Evolutionary conservation across 495 filamentous ascomycete species (phyloP).

Genomic region (Articulospora tetracladia): DNA sequence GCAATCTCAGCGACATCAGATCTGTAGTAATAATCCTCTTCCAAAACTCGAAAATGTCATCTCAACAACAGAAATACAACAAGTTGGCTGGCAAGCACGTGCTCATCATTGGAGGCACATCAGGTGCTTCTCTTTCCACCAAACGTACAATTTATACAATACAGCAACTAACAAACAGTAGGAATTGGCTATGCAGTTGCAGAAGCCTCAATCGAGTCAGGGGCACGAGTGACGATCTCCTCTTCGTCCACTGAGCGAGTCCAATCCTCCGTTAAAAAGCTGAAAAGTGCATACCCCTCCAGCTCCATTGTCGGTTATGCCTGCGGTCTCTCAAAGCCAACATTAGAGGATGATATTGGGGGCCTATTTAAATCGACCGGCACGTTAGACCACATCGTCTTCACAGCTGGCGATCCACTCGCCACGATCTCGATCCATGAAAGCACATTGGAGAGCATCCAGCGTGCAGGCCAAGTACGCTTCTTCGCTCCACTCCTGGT

Average conservation of each 20-base stretch:
- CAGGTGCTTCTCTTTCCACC: background rate
- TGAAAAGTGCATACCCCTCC: constrained; percentile 33
- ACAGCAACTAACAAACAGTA: background rate
- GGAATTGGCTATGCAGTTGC: constrained; percentile 57
- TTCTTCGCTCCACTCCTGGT: constrained; percentile 47
- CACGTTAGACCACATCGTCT: constrained; percentile 57
- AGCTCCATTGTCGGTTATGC: constrained; percentile 37
- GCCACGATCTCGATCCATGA: constrained; percentile 32
- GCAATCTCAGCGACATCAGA: no score
- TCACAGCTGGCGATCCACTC: constrained; percentile 52
- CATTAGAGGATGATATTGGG: constrained; percentile 42
- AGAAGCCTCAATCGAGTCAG: constrained; percentile 42
- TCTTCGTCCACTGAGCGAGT: constrained; percentile 45
- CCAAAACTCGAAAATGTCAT: background rate
- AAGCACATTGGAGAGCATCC: constrained; percentile 35
- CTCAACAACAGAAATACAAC: constrained; percentile 14
- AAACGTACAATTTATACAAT: background rate
- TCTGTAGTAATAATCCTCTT: background rate
- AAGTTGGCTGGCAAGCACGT: constrained; percentile 21
- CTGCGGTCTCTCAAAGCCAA: constrained; percentile 44
- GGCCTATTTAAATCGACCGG: constrained; percentile 39
- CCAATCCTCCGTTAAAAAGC: constrained; percentile 31
- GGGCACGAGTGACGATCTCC: constrained; percentile 48
- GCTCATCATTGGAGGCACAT: constrained; percentile 21
- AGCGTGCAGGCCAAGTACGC: constrained; percentile 41